Conservation (phyloP, 2,329 filamentous ascomycete species). For the Aspergillus sp. region DNA sequence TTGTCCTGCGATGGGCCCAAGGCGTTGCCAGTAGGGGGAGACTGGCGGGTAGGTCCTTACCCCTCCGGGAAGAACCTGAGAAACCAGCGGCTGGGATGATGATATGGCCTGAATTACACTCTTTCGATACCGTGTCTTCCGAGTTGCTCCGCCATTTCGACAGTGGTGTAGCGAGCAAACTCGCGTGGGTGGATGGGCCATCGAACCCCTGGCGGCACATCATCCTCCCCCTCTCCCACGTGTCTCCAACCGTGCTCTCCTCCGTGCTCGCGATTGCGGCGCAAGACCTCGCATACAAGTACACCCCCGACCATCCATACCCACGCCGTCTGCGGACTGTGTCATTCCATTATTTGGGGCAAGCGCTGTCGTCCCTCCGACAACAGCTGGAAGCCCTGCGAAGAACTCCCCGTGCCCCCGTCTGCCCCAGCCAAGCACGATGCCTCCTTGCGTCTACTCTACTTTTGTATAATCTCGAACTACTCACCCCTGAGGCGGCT, state of each 20-base stretch:
- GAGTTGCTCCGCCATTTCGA: constrained; percentile 24
- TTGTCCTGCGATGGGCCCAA: constrained; percentile 23
- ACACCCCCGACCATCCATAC: constrained; percentile 6
- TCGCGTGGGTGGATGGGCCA: constrained; percentile 26
- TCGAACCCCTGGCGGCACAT: constrained; percentile 24
- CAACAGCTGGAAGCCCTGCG: constrained; percentile 9
- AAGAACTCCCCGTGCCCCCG: background rate
- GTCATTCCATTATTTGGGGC: constrained; percentile 11
- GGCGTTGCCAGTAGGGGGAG: constrained; percentile 25
- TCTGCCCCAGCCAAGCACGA: background rate
- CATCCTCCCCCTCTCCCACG: constrained; percentile 22
- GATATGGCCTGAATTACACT: background rate
- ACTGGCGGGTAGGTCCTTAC: constrained; percentile 19
- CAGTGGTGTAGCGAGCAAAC: constrained; percentile 17
- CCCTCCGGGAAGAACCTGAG: constrained; percentile 1
- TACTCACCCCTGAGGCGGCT: constrained; percentile 17
- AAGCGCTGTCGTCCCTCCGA: constrained; percentile 11
- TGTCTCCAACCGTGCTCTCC: constrained; percentile 19
- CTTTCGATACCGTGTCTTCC: background rate
- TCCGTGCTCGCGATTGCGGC: constrained; percentile 24
- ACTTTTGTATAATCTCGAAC: constrained; percentile 25
- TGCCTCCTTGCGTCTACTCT: constrained; percentile 22
- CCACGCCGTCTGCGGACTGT: constrained; percentile 5
- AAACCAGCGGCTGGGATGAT: background rate
- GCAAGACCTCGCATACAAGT: constrained; percentile 19